Percentiles rank a stretch among this genome's conserved stretches.
phyloP scores from a whole-genome alignment of 2,329 filamentous ascomycete species.

The Thyridium curvatum region DNA sequence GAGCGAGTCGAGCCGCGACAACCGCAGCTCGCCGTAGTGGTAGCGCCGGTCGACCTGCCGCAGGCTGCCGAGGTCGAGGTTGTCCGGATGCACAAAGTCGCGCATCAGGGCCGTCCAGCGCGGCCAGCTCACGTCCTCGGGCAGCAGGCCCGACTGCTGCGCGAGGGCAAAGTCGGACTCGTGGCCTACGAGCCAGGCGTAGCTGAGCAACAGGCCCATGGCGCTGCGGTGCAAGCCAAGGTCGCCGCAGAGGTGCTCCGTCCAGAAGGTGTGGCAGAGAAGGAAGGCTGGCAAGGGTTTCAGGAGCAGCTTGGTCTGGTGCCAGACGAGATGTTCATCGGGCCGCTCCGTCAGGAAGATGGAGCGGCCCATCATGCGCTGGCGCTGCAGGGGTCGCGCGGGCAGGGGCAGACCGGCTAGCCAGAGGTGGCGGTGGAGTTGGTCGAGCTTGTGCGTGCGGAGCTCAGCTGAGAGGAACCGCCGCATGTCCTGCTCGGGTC shows the following conservation, averaged over 20 bases:
- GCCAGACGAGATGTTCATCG: conserved; percentile 2
- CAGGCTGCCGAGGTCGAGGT: background rate
- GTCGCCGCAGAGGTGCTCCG: background rate
- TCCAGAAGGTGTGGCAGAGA: conserved; percentile 3
- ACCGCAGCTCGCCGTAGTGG: conserved; percentile 4
- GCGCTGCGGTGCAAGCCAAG: background rate
- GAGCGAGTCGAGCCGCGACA: conserved; percentile 1
- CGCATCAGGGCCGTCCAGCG: background rate
- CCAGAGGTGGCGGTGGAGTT: conserved; percentile 11
- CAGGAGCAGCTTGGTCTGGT: background rate
- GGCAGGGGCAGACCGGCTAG: conserved; percentile 13
- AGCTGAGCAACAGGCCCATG: conserved; percentile 1
- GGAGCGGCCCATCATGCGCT: background rate
- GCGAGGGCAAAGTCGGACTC: conserved; percentile 2
- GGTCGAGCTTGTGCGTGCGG: conserved; percentile 8
- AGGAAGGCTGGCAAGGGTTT: conserved; percentile 2
- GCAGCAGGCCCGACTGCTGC: background rate
- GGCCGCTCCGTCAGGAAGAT: conserved; percentile 1
- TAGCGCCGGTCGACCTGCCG: background rate
- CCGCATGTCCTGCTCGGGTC: background rate
- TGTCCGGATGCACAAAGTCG: background rate
- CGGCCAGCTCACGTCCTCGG: conserved; percentile 1
- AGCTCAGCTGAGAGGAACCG: conserved; percentile 8
- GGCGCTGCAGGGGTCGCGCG: conserved; percentile 1
- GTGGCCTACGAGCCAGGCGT: background rate